phyloP scores from a whole-genome alignment of 768 basidiomycete species.

The Russula sp. region DNA sequence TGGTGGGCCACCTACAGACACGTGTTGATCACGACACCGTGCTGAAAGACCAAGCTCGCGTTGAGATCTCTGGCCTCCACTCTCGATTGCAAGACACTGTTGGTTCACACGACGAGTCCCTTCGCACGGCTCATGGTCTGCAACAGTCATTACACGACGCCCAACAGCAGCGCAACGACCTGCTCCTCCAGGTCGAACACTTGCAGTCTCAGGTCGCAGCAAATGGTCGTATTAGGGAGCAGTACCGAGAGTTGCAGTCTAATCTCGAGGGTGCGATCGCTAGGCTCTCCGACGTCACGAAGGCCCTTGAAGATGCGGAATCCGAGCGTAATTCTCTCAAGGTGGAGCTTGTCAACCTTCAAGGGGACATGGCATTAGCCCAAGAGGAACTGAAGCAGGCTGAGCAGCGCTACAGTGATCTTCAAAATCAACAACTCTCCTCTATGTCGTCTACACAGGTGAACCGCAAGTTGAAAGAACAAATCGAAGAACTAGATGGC shows the following conservation, averaged over 20 bases:
- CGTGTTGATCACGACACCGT: constrained; percentile 6
- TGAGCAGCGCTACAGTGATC: constrained; percentile 53
- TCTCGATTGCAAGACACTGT: constrained; percentile 5
- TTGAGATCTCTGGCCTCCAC: constrained; percentile 9
- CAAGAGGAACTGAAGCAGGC: constrained; percentile 51
- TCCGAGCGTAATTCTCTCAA: constrained; percentile 60
- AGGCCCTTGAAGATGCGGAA: constrained; percentile 50
- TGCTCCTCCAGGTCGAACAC: constrained; percentile 12
- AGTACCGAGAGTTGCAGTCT: constrained; percentile 14
- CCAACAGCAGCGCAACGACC: constrained; percentile 9
- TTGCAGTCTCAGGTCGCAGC: constrained; percentile 16
- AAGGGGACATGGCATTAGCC: constrained; percentile 46
- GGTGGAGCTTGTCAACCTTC: constrained; percentile 61
- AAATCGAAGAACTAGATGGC: constrained; percentile 63
- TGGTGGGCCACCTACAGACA: constrained; percentile 26
- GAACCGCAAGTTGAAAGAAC: constrained; percentile 48
- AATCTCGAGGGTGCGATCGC: constrained; percentile 39
- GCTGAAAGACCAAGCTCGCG: neutral
- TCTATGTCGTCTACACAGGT: constrained; percentile 45
- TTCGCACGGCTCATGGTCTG: neutral
- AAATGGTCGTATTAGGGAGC: constrained; percentile 11
- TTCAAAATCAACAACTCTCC: constrained; percentile 63
- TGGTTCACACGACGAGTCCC: neutral
- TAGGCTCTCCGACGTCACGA: constrained; percentile 40
- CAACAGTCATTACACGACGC: constrained; percentile 8